Conservation (phyloP, 1,284 basidiomycete genomes). For the Rhodotorula sp. region DNA sequence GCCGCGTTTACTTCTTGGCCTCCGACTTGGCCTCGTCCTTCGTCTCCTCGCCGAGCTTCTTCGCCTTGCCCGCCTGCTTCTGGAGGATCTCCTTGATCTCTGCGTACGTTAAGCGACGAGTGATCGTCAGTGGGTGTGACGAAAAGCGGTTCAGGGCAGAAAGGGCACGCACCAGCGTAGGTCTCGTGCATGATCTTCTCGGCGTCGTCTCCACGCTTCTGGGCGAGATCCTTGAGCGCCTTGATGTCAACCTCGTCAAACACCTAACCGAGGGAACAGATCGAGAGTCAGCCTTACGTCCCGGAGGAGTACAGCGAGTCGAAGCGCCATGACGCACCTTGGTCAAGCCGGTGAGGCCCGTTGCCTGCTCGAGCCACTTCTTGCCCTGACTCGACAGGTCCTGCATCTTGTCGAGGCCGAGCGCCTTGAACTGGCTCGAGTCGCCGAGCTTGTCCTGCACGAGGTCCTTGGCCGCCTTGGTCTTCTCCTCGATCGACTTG, state of each 20-base stretch:
- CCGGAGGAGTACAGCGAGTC: too few relatives aligned
- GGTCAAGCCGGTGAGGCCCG: constrained; percentile 28
- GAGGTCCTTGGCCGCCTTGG: constrained; percentile 55
- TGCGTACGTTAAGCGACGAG: background rate
- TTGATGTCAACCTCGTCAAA: constrained; percentile 49
- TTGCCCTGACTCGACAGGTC: constrained; percentile 41
- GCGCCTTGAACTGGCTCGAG: constrained; percentile 22
- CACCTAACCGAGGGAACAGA: constrained; percentile 15
- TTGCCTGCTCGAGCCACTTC: constrained; percentile 28
- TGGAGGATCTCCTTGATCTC: constrained; percentile 45
- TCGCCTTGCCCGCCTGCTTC: constrained; percentile 43
- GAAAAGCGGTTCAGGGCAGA: too few relatives aligned
- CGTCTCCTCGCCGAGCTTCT: constrained; percentile 40
- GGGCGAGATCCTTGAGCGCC: constrained; percentile 54
- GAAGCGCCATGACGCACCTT: constrained; percentile 26
- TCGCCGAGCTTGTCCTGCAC: constrained; percentile 54
- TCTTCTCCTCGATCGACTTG: constrained; percentile 54
- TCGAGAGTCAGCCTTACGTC: background rate
- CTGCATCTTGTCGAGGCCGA: constrained; percentile 48
- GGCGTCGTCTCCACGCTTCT: constrained; percentile 55
- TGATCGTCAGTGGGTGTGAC: too few relatives aligned
- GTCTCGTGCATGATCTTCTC: constrained; percentile 52
- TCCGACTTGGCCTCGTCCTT: constrained; percentile 33
- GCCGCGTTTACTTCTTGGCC: constrained; percentile 22
- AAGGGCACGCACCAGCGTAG: constrained; percentile 29